These are phyloP conservation scores for Ustilago crameri DNA, from an alignment of 1,284 basidiomycete species.

Conservation along the genomic window DNA sequence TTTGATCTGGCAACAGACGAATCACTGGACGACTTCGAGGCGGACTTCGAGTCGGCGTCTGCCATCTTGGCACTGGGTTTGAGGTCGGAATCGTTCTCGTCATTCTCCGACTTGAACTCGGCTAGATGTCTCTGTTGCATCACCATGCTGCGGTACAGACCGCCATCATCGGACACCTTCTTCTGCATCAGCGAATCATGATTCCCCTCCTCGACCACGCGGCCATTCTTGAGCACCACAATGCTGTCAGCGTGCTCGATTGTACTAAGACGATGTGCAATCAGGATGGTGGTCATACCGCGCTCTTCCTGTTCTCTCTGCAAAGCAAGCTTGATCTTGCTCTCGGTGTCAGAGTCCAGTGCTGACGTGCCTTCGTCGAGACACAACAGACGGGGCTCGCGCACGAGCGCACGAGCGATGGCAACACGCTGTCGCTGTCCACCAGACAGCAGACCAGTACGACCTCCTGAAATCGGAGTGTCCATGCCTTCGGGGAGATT, in stretches of 20 bases:
- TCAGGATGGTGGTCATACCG: slow-evolving; percentile 64
- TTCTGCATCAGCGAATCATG: slow-evolving; percentile 56
- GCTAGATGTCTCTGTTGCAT: slow-evolving; percentile 54
- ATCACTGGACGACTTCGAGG: slow-evolving; percentile 9
- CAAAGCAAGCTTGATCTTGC: slow-evolving; percentile 59
- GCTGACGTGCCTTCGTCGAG: slow-evolving; percentile 66
- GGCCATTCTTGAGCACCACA: slow-evolving; percentile 58
- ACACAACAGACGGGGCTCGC: slow-evolving; percentile 59
- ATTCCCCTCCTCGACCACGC: slow-evolving; percentile 60
- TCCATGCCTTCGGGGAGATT: slow-evolving; percentile 68
- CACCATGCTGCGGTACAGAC: slow-evolving; percentile 61
- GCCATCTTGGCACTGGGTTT: slow-evolving; percentile 3
- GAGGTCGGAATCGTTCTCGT: slow-evolving; percentile 2
- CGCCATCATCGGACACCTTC: slow-evolving; percentile 10
- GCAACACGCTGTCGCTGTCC: slow-evolving; percentile 66
- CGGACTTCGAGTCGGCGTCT: slow-evolving; percentile 2
- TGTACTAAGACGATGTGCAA: slow-evolving; percentile 66
- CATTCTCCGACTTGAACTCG: slow-evolving; percentile 29
- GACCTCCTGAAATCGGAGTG: slow-evolving; percentile 68
- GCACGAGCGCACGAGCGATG: slow-evolving; percentile 64
- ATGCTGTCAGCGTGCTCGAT: slow-evolving; percentile 65
- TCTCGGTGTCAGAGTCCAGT: slow-evolving; percentile 63
- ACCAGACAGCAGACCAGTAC: slow-evolving; percentile 65
- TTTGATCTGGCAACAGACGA: slow-evolving; percentile 11
- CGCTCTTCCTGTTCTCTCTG: slow-evolving; percentile 59